Evolutionary conservation across 257 asterid genomes (phyloP), one percentile per base, ranked within the genome.

Genomic region (Solanum raphanifolium): DNA sequence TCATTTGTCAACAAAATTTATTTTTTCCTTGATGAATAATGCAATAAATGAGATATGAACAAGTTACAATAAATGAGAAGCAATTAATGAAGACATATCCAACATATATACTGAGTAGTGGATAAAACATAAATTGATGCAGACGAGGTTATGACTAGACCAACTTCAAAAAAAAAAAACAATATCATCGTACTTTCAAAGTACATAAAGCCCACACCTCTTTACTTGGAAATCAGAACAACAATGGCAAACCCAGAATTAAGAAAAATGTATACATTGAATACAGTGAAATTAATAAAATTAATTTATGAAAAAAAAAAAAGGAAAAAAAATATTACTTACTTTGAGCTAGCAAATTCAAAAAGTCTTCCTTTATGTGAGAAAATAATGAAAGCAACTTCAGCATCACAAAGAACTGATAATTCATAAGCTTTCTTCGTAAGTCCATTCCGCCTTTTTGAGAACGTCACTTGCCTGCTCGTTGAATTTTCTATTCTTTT

Each of bases 371-470:
- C 98, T 86, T 90, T 95, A 60, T 93, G 95, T 13, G 98, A 95
- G 93, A 95, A 95, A 88, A 95, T 89, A 79, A 95, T 43, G 38
- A 79, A 79, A 79, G 84, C 84, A 79, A 79, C 38, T 79, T 79
- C 84, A 43, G 84, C 84, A 79, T 79, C 84, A 79, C 84, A 79
- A 27, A 79, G 84, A 79, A 79, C 65, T 7, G 84, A 79, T 79
- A 95, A 93, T 90, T 95, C 98, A 76, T 91, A 91, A 7, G 98
- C 98, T 89, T 95, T 95, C 93, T 95, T 95, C 89, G 92, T 2
- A 6, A 95, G 91, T 87, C 98, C 98, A 88, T 92, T 95, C 75
- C 94, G 81, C 9, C 98, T 87, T 90, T 95, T 95, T 0, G 98
- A 91, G 86, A 95, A 95, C 1, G 98, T 95, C 86, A 79, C 65